Evolutionary conservation across 2,329 filamentous ascomycete genomes (phyloP).

Genomic region (Aspergillus sp.): DNA sequence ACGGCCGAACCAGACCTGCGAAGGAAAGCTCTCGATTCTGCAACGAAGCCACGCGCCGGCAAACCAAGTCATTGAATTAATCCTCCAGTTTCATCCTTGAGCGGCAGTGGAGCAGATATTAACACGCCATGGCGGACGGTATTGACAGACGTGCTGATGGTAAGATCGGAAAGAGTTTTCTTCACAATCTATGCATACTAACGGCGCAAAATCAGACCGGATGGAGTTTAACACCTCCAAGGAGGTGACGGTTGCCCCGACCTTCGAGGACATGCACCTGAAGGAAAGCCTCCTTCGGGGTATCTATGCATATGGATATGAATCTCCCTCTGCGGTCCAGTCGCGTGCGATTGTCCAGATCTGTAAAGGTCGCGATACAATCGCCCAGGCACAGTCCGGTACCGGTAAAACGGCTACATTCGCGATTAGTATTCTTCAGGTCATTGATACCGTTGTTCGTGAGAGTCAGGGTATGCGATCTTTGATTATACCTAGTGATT

Average conservation of each 20-base stretch:
- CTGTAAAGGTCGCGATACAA: conserved; percentile 97
- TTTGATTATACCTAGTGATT: neutral
- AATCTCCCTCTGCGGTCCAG: conserved; percentile 95
- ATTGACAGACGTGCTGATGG: conserved; percentile 85
- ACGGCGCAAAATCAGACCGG: conserved; percentile 53
- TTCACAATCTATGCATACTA: conserved; percentile 14
- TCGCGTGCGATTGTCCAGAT: conserved; percentile 97
- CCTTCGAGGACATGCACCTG: conserved; percentile 91
- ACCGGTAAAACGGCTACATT: conserved; percentile 97
- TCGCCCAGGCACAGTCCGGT: conserved; percentile 94
- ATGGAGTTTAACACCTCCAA: conserved; percentile 99
- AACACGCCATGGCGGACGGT: conserved; percentile 72
- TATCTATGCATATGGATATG: conserved; percentile 97
- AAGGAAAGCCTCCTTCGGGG: conserved; percentile 96
- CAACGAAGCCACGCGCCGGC: neutral
- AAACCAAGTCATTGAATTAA: conserved; percentile 4
- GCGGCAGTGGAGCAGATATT: conserved; percentile 5
- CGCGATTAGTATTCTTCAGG: conserved; percentile 91
- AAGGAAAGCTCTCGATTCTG: conserved; percentile 3
- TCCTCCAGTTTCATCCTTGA: conserved; percentile 5
- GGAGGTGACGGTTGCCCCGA: conserved; percentile 87
- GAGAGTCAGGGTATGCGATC: conserved; percentile 63
- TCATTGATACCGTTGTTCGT: conserved; percentile 87
- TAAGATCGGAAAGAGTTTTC: conserved; percentile 17
- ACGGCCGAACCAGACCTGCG: conserved; percentile 19